Conservation (phyloP, 129 eudicot genomes). For the Escallonia rubra region DNA sequence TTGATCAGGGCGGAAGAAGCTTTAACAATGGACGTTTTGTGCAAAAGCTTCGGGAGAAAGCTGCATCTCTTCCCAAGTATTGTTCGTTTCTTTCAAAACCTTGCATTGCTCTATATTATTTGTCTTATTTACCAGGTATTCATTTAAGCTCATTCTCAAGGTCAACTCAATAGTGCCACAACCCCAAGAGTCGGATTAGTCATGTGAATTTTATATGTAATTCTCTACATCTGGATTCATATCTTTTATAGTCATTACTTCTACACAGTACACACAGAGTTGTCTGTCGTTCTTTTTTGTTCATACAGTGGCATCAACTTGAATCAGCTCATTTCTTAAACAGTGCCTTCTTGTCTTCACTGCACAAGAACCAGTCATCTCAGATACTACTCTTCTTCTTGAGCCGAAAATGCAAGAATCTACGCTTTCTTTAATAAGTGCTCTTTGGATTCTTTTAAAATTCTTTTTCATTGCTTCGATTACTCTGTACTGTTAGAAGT, state of each 20-base stretch:
- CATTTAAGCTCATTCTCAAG: too few species aligned
- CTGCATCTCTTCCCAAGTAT: conserved; percentile 58
- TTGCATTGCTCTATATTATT: not conserved
- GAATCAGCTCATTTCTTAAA: too few species aligned
- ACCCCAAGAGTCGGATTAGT: not conserved
- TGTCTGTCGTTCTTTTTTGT: not conserved
- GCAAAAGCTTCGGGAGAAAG: conserved; percentile 64
- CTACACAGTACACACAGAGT: not conserved
- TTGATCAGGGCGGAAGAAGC: conserved; percentile 55
- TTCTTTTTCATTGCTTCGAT: too few species aligned
- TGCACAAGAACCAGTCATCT: too few species aligned
- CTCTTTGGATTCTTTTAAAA: too few species aligned
- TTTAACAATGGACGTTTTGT: conserved; percentile 65
- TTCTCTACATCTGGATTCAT: not conserved
- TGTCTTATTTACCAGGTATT: not conserved
- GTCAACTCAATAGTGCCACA: too few species aligned
- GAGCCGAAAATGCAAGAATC: too few species aligned
- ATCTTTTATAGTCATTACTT: not conserved
- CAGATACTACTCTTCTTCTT: too few species aligned
- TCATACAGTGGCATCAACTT: too few species aligned
- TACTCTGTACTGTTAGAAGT: too few species aligned
- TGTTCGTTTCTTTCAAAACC: not conserved
- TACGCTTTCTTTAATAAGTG: too few species aligned
- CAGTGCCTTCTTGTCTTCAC: too few species aligned
- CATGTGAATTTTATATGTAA: not conserved